Conservation (phyloP, 225 moss, liverwort and hornwort genomes). For the Ulota crispa region DNA sequence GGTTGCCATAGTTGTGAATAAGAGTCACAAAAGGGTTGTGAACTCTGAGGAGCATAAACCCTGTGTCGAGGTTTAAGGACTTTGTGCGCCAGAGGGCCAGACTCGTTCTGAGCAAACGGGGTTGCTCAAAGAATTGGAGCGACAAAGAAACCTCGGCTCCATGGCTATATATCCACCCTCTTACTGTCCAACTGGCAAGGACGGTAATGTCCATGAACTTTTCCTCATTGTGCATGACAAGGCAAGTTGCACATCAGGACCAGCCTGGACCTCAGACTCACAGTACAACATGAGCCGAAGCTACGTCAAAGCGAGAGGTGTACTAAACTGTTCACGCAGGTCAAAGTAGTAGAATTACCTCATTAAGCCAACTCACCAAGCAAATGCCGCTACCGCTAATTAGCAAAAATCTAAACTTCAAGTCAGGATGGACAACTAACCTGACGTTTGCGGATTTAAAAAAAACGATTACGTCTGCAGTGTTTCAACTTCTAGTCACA, state of each 20-base stretch:
- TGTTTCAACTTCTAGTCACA: constrained; percentile 4
- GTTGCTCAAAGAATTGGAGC: neutral
- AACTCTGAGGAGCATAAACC: neutral
- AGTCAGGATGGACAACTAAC: neutral
- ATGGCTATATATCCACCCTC: constrained; percentile 20
- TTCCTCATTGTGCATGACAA: constrained; percentile 24
- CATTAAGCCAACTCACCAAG: neutral
- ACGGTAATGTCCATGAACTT: constrained; percentile 8
- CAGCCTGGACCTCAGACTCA: constrained; percentile 13
- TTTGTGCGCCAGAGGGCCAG: neutral
- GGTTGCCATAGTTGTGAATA: constrained; percentile 18
- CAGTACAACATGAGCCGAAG: constrained; percentile 16
- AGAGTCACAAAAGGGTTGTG: neutral
- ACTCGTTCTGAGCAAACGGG: neutral
- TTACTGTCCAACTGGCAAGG: constrained; percentile 8
- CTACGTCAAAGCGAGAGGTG: constrained; percentile 15
- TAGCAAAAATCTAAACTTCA: neutral
- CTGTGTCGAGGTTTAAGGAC: neutral
- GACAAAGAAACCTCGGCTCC: constrained; percentile 10
- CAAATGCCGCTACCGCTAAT: neutral
- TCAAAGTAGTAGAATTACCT: constrained; percentile 14
- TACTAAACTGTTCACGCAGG: constrained; percentile 22
- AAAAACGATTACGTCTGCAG: neutral
- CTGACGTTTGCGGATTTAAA: constrained; percentile 3
- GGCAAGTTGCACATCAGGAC: constrained; percentile 29